Evolutionary conservation across 257 asterid genomes (phyloP), one percentile per base, ranked within the genome.

Genomic region (Capsicum baccatum): DNA sequence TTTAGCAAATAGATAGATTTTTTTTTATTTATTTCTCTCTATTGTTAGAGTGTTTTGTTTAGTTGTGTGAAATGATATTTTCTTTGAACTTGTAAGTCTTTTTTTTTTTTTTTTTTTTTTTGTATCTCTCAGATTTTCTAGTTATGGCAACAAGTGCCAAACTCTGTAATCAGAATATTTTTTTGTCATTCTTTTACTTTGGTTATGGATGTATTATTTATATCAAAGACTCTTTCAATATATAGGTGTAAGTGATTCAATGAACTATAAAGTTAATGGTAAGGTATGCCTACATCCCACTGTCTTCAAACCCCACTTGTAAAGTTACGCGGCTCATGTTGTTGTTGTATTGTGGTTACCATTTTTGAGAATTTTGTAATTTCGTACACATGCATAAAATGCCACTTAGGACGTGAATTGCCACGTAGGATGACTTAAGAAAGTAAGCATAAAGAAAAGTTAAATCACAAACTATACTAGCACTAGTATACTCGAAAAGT

Each of bases 21-120:
- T 85, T 26, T 26, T 1, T 0, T 26, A 0, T 26, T 26, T 76
- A 86, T 79, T 82, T 86, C 87, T 83, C 19, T 81, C 33, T 81
- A 19, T 67, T 84, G 59, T 86, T 79, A 83, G 82, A 86, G 89
- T 83, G 79, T 37, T 16, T 82, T 83, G 82, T 21, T 21, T 88
- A 91, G 89, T 84, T 88, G 94, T 87, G 92, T 91, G 91, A 88
- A 82, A 84, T 81, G 87, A 79, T 79, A 71, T 83, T 87, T 88
- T 79, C 73, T 85, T 84, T 86, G 64, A 69, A 55, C 79, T 64
- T 66, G 80, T 52, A 67, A 83, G 83, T 81, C 79, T 48, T 63
- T 88, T 86, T 56, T 71, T 26, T 1, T 26, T 26, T 26, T 26
- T 26, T 1, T 26, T 26, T 26, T 26, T 12, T 76, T 47, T 33